Evolutionary conservation across 331 rosid genomes (phyloP).

Genomic region (Dryas integrifolia): DNA sequence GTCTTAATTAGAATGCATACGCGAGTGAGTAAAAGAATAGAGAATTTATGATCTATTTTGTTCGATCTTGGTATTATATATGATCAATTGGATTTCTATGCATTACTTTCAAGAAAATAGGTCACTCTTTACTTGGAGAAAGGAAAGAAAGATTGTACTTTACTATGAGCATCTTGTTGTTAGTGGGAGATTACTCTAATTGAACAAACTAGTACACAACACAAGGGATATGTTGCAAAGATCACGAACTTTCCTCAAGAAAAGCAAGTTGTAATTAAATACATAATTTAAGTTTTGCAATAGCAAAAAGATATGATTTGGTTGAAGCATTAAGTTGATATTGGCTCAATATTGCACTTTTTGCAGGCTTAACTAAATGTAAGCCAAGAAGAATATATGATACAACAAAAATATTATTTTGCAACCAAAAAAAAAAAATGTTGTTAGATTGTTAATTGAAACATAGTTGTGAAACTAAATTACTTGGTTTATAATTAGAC

Average conservation of each 20-base stretch:
- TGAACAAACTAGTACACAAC: not conserved
- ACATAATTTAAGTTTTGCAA: not conserved
- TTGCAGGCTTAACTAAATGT: constrained; percentile 4
- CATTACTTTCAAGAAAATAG: not conserved
- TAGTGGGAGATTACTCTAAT: not conserved
- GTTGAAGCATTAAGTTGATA: not conserved
- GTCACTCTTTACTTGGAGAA: not conserved
- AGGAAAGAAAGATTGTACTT: not conserved
- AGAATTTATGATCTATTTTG: not conserved
- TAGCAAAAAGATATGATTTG: not conserved
- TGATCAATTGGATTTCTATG: not conserved
- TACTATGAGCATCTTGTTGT: not conserved
- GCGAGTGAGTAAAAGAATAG: too few relatives aligned
- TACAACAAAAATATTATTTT: not conserved
- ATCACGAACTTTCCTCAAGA: not conserved
- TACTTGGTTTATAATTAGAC: not conserved
- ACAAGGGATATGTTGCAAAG: not conserved
- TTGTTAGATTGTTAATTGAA: too few relatives aligned
- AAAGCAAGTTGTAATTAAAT: not conserved
- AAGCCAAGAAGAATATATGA: not conserved
- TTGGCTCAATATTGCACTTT: constrained; percentile 5
- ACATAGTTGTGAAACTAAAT: not conserved
- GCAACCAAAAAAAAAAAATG: too few relatives aligned
- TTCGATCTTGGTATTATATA: not conserved
- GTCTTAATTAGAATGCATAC: too few relatives aligned